These are phyloP conservation scores for Diaporthe vexans DNA, from an alignment of 2,329 filamentous ascomycete genomes.

Conservation along the genomic window DNA sequence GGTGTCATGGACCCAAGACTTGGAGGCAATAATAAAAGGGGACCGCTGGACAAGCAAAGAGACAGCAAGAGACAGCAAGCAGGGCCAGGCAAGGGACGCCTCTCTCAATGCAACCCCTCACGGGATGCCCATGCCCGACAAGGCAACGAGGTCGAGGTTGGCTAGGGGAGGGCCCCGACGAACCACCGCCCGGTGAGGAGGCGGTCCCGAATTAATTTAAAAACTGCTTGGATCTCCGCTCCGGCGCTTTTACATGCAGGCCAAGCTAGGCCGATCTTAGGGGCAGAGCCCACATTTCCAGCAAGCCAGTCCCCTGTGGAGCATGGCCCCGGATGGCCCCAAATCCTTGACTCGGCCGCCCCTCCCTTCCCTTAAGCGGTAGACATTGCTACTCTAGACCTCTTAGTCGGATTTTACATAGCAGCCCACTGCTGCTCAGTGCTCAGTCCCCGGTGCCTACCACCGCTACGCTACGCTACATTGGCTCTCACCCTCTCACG, in stretches of 20 bases:
- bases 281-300: slow-evolving; percentile 5
- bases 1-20: slow-evolving; percentile 23
- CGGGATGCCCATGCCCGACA: slow-evolving; percentile 25
- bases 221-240: slow-evolving; percentile 25
- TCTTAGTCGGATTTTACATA: slow-evolving; percentile 24
- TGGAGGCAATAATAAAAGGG: slow-evolving; percentile 7
- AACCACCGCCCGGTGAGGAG: slow-evolving; percentile 16
- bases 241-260: slow-evolving; percentile 30
- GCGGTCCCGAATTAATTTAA: slow-evolving; percentile 31
- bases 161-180: background rate
- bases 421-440: background rate
- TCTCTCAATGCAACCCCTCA: slow-evolving; percentile 28
- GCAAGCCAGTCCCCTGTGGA: slow-evolving; percentile 17
- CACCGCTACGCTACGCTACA: background rate
- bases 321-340: background rate
- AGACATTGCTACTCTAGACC: background rate
- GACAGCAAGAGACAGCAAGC: too few species aligned
- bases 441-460: background rate
- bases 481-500: slow-evolving; percentile 29
- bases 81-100: background rate
- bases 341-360: slow-evolving; percentile 23
- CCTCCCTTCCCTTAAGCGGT: background rate
- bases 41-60: background rate
- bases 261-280: slow-evolving; percentile 22
- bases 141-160: background rate